Evolutionary conservation across 129 eudicot genomes (phyloP), one percentile per base, ranked within the genome.

Genomic region (Arctium minus): DNA sequence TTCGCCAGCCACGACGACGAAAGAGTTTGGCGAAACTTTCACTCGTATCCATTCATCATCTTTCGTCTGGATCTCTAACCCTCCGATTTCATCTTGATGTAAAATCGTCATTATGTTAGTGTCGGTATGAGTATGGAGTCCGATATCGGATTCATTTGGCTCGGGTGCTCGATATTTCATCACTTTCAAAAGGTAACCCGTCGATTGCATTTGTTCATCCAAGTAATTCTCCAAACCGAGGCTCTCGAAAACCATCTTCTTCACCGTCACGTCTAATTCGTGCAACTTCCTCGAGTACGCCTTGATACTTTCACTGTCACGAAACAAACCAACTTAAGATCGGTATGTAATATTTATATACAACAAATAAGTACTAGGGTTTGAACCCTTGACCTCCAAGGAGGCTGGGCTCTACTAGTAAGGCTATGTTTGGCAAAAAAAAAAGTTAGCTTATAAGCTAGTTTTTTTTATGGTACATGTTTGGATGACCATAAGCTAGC

Each of bases 161-260:
- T 79, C 72, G 0, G 85, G 85, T 74, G 84, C 81, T 60, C 72
- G 65, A 67, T 85, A 85, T 76, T 85, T 85, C 80, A 81, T 85
- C 50, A 81, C 31, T 38, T 81, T 81, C 15, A 85, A 85, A 74
- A 74, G 84, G 88, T 85, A 85, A 38, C 38, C 76, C 40, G 88
- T 85, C 0, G 81, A 69, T 53, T 85, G 31, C 88, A 85, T 80
- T 75, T 85, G 79, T 31, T 70, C 78, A 1, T 65, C 85, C 5
- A 80, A 72, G 42, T 85, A 80, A 27, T 75, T 80, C 32, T 75
- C 88, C 77, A 85, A 81, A 40, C 18, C 78, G 46, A 80, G 76
- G 48, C 84, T 38, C 78, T 85, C 78, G 33, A 85, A 80, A 22
- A 85, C 85, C 88, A 85, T 85, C 81, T 29, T 85, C 77, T 85